These are phyloP conservation scores for Yarrowia sp. DNA, from an alignment of 805 yeast genomes.

Conservation along the genomic window DNA sequence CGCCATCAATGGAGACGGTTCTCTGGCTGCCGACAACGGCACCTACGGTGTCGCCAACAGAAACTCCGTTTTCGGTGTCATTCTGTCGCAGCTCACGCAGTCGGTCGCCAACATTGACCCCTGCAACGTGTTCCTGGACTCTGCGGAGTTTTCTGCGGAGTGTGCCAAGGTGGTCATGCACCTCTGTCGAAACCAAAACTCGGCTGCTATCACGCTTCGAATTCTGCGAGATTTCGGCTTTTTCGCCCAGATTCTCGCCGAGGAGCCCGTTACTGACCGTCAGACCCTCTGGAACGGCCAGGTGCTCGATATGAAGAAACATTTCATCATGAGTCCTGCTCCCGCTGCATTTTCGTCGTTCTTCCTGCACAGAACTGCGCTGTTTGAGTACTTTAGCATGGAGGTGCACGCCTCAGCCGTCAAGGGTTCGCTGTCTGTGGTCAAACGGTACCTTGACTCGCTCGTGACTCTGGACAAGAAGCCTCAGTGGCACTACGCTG, in stretches of 20 bases:
- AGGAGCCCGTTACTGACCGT: constrained; percentile 62
- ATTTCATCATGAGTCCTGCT: constrained; percentile 52
- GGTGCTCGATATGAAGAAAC: constrained; percentile 52
- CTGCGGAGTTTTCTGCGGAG: constrained; percentile 64
- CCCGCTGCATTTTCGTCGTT: constrained; percentile 61
- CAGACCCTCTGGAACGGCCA: constrained; percentile 63
- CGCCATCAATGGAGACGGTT: constrained; percentile 58
- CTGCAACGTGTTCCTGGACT: constrained; percentile 57
- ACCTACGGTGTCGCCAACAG: constrained; percentile 62
- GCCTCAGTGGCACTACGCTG: constrained; percentile 52
- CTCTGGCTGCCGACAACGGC: constrained; percentile 56
- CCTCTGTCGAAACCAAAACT: constrained; percentile 63
- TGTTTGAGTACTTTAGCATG: constrained; percentile 70
- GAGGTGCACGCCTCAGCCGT: constrained; percentile 69
- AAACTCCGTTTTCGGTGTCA: constrained; percentile 62
- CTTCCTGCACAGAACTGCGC: constrained; percentile 63
- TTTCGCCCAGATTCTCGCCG: constrained; percentile 58
- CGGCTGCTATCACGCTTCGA: constrained; percentile 60
- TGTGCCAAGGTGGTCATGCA: constrained; percentile 68
- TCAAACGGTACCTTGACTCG: constrained; percentile 59
- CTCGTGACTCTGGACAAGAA: constrained; percentile 55
- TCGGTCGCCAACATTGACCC: constrained; percentile 55
- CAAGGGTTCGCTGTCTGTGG: constrained; percentile 58
- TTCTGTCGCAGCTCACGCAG: constrained; percentile 59
- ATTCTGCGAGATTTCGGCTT: constrained; percentile 61